Evolutionary conservation across 2,329 filamentous ascomycete genomes (phyloP), one percentile per base, ranked within the genome.

Genomic region (Claviceps pazoutovae): DNA sequence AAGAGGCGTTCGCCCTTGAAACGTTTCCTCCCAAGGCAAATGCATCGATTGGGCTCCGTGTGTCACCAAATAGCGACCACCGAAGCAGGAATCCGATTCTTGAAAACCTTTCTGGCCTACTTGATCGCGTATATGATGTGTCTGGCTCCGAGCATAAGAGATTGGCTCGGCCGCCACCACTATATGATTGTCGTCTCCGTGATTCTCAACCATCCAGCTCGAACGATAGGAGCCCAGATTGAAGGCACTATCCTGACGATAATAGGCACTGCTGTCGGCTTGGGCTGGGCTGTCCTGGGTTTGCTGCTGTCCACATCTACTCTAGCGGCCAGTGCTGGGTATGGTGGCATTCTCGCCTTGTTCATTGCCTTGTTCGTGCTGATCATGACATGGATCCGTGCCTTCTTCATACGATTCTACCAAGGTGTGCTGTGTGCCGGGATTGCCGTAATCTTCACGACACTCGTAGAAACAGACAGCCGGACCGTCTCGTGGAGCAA

Each of bases 161-260:
- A 61, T n/a, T 76, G 71, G 70, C 65, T 81, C 4, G 78, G 78
- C 2, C 68, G 64, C 16, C 75, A 79, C 56, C 69, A 68, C 55
- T 80, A 79, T 56, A 71, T 81, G 54, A 74, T 79, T 68, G 72
- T 69, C 4, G 61, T 82, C 47, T 80, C 78, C 2, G 67, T 74
- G n/a, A 71, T 80, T 19, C 57, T 81, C 45, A 81, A 80, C 53
- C 78, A 82, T 56, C 70, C 78, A 3, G 75, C 74, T 21, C 69
- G 78, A 39, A 73, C 75, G 1, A 58, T 80, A 49, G 78, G 78
- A 5, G 72, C 76, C 13, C 78, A 82, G 56, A 61, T 81, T 21
- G 78, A 82, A 58, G 78, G 78, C 2, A 63, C 72, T 4, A 51
- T 78, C 43, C 61, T 76, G 19, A 80, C 76, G 5, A 73, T 71